Percentiles rank a stretch among this genome's conserved stretches.
Conservation (phyloP, 148 eudicot genomes). For the Rhododendron henanense region DNA sequence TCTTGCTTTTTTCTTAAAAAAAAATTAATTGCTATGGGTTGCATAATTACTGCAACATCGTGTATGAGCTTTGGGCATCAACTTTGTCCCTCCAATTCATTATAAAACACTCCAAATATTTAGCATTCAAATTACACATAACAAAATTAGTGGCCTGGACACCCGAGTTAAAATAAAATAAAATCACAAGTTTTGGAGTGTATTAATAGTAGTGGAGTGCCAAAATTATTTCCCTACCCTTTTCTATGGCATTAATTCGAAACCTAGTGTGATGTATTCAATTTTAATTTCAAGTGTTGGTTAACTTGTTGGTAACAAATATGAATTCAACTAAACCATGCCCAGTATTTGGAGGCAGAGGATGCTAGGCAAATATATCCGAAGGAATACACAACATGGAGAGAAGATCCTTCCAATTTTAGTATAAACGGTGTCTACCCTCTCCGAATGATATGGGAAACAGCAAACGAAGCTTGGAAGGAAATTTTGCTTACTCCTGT, state of each 20-base stretch:
- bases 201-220: neutral
- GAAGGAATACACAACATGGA: slow-evolving; percentile 58
- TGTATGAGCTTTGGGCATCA: neutral
- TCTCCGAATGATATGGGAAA: slow-evolving; percentile 40
- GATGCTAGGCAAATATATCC: slow-evolving; percentile 60
- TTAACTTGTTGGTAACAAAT: neutral
- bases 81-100: neutral
- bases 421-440: slow-evolving; percentile 55
- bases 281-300: neutral
- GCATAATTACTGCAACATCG: neutral
- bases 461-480: slow-evolving; percentile 49
- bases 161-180: neutral
- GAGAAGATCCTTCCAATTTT: slow-evolving; percentile 71
- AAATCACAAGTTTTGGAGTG: neutral
- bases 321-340: slow-evolving; percentile 29
- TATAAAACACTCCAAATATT: neutral
- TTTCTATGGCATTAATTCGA: neutral
- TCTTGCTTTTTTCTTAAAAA: too few relatives aligned
- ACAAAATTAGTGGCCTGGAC: neutral
- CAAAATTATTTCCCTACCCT: neutral
- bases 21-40: neutral
- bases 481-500: slow-evolving; percentile 57
- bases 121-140: neutral
- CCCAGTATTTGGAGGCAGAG: slow-evolving; percentile 75
- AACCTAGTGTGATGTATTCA: neutral